Base-by-base conservation (phyloP, 345 rosid species). In the Psidium friedrichsthalianum region DNA sequence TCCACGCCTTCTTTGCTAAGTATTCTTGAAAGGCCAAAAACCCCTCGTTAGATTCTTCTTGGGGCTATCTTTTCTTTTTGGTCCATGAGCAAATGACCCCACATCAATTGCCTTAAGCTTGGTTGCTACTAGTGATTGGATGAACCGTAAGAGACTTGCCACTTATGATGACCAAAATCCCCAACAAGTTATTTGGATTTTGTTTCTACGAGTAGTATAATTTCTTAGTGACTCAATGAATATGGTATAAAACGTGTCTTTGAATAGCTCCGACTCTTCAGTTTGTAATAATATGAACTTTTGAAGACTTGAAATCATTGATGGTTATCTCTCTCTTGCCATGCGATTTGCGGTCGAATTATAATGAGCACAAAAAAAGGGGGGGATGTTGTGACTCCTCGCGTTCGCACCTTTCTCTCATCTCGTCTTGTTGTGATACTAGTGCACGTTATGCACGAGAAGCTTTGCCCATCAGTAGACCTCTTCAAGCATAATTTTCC, bases 211-310 rank as follows among this genome's bases (percentile, higher is more conserved):
- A 58, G 32, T n/a, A 3, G 7, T n/a, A 58, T 58, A 58, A 5
- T 58, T 2, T 58, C 29, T n/a, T n/a, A 25, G 27, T 0, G 64
- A n/a, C 32, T 11, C n/a, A 3, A 1, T 56, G 12, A 24, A 25
- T 11, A 25, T 2, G 11, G 0, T 5, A 6, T 11, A 25, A 57
- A 11, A 57, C 7, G 0, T 4, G 5, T n/a, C 51, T 58, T 12
- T 3, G 12, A n/a, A 58, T 12, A 3, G 1, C n/a, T 0, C 0
- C 0, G 0, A 58, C 6, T n/a, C 0, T n/a, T 25, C 0, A 0
- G 0, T 58, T n/a, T 6, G 6, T 12, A 12, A 12, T n/a, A n/a
- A n/a, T 58, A n/a, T 58, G n/a, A n/a, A 1, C 3, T 58, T 58
- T n/a, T 12, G 4, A 58, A 16, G 3, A 2, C 3, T n/a, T 58